These are phyloP conservation scores for Mortierella hygrophila DNA, from an alignment of 192 early-diverging fungal genomes.

Conservation along the genomic window DNA sequence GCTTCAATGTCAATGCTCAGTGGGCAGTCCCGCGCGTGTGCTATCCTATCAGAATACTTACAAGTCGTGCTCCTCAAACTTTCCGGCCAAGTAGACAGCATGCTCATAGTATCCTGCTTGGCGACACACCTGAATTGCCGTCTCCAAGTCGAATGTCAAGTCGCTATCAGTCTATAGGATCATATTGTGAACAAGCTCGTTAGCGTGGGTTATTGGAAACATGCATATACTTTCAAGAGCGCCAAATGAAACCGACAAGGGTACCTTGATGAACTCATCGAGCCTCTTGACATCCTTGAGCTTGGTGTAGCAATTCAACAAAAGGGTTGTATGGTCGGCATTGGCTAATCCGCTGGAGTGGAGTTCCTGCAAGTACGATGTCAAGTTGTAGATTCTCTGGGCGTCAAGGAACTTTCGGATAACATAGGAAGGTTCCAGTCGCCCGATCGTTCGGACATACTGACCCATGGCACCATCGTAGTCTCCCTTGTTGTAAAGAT, in stretches of 20 bases:
- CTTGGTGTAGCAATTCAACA: conserved; percentile 98
- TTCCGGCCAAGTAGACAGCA: conserved; percentile 91
- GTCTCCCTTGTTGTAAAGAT: conserved; percentile 91
- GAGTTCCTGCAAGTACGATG: conserved; percentile 89
- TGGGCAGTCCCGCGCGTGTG: not conserved
- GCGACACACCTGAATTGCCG: conserved; percentile 93
- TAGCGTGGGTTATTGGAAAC: not conserved
- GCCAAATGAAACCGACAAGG: not conserved
- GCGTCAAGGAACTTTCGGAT: conserved; percentile 98
- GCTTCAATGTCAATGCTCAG: not conserved
- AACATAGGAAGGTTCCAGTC: conserved; percentile 95
- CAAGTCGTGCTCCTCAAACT: conserved; percentile 84
- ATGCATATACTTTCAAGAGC: not conserved
- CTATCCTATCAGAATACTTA: conserved; percentile 34
- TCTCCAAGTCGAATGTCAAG: conserved; percentile 93
- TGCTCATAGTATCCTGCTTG: conserved; percentile 92
- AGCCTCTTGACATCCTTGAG: conserved; percentile 88
- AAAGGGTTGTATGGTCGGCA: conserved; percentile 94
- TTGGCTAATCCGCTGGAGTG: conserved; percentile 91
- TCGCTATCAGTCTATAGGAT: conserved; percentile 72
- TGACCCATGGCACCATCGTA: conserved; percentile 93
- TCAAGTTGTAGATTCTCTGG: conserved; percentile 91
- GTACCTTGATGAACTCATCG: conserved; percentile 88
- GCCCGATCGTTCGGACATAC: conserved; percentile 92
- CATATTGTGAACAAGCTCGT: not conserved